Evolutionary conservation across 176 grass and related monocot species (phyloP), one percentile per base, ranked within the genome.

Genomic region (Phoenix roebelenii): DNA sequence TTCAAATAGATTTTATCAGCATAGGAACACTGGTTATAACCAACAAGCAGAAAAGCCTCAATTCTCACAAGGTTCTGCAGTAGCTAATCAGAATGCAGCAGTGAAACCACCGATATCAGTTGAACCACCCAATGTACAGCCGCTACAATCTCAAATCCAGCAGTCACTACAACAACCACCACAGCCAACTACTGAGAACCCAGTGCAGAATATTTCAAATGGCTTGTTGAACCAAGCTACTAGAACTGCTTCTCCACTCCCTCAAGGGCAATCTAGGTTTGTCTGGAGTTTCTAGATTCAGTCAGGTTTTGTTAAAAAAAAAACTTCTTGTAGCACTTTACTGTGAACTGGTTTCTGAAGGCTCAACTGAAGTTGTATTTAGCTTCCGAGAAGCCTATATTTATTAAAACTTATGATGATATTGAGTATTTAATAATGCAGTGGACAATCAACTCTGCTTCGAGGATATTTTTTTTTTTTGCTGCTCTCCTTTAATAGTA

Each of bases 261-360:
- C 93, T 35, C 87, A 88, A 77, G 93, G 93, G 16, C 77, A 77
- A 64, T 88, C 93, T 98, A 98, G 87, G 93, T 98, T 87, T 98
- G 93, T 98, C 72, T 85, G 87, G 81, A 98, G 93, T 88, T 98
- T 85, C 78, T 92, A 98, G 84, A 77, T 61, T 61, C 35, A 77
- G 23, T 59, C 48, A 62, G 71, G 63, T 67, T 79, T 88, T 82
- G 78, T 85, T 30, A 52, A 58, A 28, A 44, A 28, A 44, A 44
- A 12, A 44, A 44, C 7, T 55, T 59, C 7, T 63, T 73, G 70
- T 73, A 63, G 70, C 28, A 35, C 54, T 63, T 55, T 60, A 72
- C 25, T 5, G 25, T 63, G 49, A 71, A 15, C 39, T 48, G 51
- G 26, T 25, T 63, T 71, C 22, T 55, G 60, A 55, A 63, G 23